phyloP scores from a whole-genome alignment of 2,329 filamentous ascomycete genomes.

The Cladophialophora immunda region DNA sequence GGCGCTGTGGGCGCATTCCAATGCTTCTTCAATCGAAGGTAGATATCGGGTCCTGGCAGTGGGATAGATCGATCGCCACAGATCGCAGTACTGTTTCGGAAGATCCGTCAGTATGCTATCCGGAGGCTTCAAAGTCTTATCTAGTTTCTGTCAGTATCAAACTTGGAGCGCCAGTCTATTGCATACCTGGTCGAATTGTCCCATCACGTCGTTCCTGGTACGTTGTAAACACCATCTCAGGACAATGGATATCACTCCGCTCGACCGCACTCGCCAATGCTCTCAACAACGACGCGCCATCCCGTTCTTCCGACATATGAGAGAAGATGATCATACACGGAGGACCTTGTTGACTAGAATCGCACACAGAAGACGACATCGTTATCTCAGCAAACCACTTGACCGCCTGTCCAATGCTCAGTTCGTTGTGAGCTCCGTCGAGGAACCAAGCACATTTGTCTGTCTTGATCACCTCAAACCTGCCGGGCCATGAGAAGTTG shows the following conservation, averaged over 20 bases:
- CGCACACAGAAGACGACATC: background rate
- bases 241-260: background rate
- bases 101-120: constrained; percentile 8
- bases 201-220: constrained; percentile 20
- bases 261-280: constrained; percentile 3
- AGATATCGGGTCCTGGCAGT: background rate
- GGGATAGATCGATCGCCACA: constrained; percentile 7
- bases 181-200: constrained; percentile 15
- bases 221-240: constrained; percentile 17
- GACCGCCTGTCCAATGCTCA: constrained; percentile 19
- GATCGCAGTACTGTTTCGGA: constrained; percentile 12
- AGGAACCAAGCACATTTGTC: constrained; percentile 13
- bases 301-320: constrained; percentile 17
- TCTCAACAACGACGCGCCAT: constrained; percentile 12
- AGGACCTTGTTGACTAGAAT: background rate
- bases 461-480: constrained; percentile 11
- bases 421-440: constrained; percentile 26
- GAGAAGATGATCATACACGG: constrained; percentile 18
- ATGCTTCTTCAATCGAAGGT: constrained; percentile 15
- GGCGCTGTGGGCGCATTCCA: constrained; percentile 2
- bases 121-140: constrained; percentile 10
- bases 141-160: background rate
- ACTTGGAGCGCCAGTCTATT: background rate
- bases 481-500: constrained; percentile 16
- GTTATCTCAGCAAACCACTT: constrained; percentile 16